These are phyloP conservation scores for Galerina sulciceps DNA, from an alignment of 768 basidiomycete species.

Conservation along the genomic window DNA sequence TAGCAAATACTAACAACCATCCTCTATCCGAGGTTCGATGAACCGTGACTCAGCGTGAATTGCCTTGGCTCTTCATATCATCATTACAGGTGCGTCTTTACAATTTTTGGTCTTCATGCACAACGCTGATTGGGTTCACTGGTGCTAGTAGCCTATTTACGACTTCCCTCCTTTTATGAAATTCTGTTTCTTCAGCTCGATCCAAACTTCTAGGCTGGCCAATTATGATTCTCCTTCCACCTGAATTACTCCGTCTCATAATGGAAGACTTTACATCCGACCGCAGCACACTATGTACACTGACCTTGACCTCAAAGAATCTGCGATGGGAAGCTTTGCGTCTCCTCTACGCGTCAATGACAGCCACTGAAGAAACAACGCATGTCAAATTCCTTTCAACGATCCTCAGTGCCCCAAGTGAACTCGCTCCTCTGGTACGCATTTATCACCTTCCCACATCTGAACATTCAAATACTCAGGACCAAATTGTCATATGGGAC, in stretches of 20 bases:
- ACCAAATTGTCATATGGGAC: neutral
- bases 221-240: neutral
- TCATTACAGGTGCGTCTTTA: too few species aligned
- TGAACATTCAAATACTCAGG: neutral
- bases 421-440: neutral
- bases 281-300: neutral
- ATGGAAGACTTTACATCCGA: neutral
- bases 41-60: too few species aligned
- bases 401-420: neutral
- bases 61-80: too few species aligned
- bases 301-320: neutral
- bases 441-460: neutral
- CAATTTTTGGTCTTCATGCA: too few species aligned
- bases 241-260: conserved; percentile 1
- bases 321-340: conserved; percentile 1
- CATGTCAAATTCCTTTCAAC: conserved; percentile 6
- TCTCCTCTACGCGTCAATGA: conserved; percentile 4
- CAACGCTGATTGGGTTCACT: too few species aligned
- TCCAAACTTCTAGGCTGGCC: too few species aligned
- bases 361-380: neutral
- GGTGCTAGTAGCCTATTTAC: too few species aligned
- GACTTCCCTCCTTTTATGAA: too few species aligned
- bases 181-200: too few species aligned
- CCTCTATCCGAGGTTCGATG: too few species aligned
- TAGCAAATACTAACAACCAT: too few species aligned